A percentile compares a stretch with the other conserved stretches of the same genome.
Conservation (phyloP, 345 rosid species). For the Brassica incana region DNA sequence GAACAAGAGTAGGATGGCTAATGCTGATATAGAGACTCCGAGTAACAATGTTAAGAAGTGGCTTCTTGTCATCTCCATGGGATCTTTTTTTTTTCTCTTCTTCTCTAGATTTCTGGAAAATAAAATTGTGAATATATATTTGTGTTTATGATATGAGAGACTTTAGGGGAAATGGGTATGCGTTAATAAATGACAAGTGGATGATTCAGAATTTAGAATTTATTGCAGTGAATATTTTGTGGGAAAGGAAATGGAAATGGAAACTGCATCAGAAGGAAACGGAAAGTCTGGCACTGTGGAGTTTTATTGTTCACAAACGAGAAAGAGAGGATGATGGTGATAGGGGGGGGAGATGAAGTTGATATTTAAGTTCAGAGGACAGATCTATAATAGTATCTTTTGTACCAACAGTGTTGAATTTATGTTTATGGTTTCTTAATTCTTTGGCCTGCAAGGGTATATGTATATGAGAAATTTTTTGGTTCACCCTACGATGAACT, state of each 20-base stretch:
- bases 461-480: no score
- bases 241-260: neutral
- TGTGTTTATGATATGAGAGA: neutral
- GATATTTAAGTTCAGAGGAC: constrained; percentile 33
- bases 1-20: constrained; percentile 45
- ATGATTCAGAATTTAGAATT: neutral
- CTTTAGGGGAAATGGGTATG: neutral
- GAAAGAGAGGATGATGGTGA: constrained; percentile 21
- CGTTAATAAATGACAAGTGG: neutral
- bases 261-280: neutral
- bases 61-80: constrained; percentile 48
- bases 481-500: no score
- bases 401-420: constrained; percentile 29
- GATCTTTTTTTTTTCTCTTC: neutral
- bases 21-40: constrained; percentile 40
- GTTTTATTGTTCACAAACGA: neutral
- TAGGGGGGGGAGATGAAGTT: constrained; percentile 20
- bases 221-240: neutral
- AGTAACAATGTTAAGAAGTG: constrained; percentile 55
- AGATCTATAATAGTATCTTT: constrained; percentile 30
- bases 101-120: neutral
- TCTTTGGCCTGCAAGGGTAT: neutral
- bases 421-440: constrained; percentile 14
- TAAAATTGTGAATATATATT: neutral
- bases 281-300: neutral